Evolutionary conservation across 352 stramenopile genomes (phyloP), one percentile per base, ranked within the genome.

Genomic region (Phytophthora meadii): DNA sequence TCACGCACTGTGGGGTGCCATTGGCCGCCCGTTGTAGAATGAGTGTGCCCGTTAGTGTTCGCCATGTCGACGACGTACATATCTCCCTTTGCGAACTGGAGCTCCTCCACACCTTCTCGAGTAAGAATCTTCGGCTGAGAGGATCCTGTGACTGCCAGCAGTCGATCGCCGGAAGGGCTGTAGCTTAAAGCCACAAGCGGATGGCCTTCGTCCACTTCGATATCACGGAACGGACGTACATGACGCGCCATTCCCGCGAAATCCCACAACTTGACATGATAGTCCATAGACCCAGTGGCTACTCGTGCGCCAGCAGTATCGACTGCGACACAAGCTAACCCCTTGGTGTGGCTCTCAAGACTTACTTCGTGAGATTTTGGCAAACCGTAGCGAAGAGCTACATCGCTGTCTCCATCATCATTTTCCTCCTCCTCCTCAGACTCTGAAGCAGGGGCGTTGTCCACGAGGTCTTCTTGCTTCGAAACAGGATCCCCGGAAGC

Each of bases 41-140:
- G 84, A 34, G 88, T 95, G 65, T 95, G 88, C 7, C 88, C 88
- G 27, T 89, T 88, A 10, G 88, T 95, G 54, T 94, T 79, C 0
- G 76, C 81, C 88, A 95, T 95, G 57, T 95, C 88, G 30, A 93
- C 76, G 17, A 94, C 80, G 63, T 95, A 95, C 85, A 94, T 94
- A 60, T 95, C 87, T 25, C 87, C 87, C 45, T 89, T 93, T 17
- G 82, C 80, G 39, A 93, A 93, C 39, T 95, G 85, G 0, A 93
- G 39, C 63, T 94, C 82, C 36, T 89, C 82, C 5, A 94, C 82
- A 22, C 87, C 87, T 76, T 95, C 87, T 19, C 87, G 79, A 7
- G 78, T 82, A 37, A 95, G 63, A 22, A 95, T 65, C 54, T 94
- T 94, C 0, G 87, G 84, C 48, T 94, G 85, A 17, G 84, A 90